These are phyloP conservation scores for Eucalyptus guilfoylei DNA, from an alignment of 345 rosid genomes.

Conservation along the genomic window DNA sequence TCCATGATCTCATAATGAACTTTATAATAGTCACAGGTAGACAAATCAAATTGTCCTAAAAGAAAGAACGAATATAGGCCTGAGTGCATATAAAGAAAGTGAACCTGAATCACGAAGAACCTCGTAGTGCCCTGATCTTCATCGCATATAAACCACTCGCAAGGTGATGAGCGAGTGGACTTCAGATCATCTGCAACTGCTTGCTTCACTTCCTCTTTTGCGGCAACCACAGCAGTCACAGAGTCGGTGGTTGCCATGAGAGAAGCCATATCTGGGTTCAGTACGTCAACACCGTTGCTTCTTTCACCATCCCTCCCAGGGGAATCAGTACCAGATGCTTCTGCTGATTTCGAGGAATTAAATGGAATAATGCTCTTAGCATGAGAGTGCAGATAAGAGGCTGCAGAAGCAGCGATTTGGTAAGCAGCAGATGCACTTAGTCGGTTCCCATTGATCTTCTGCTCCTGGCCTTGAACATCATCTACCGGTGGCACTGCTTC, in stretches of 20 bases:
- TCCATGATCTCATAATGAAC: background rate
- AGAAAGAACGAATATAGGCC: background rate
- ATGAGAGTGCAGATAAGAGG: slow-evolving; percentile 72
- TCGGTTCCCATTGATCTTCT: slow-evolving; percentile 13
- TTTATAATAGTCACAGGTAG: background rate
- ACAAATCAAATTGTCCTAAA: background rate
- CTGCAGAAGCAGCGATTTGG: slow-evolving; percentile 75
- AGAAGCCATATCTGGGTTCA: slow-evolving; percentile 46
- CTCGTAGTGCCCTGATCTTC: slow-evolving; percentile 65
- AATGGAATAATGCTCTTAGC: slow-evolving; percentile 58
- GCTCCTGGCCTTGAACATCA: slow-evolving; percentile 12
- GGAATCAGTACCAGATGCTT: background rate
- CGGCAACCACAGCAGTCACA: slow-evolving; percentile 94
- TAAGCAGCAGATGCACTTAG: slow-evolving; percentile 65
- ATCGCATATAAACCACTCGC: slow-evolving; percentile 93
- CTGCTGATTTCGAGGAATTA: slow-evolving; percentile 15
- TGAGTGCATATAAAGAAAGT: background rate
- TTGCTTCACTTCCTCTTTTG: slow-evolving; percentile 89
- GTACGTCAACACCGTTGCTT: slow-evolving; percentile 6
- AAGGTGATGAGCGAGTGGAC: slow-evolving; percentile 66
- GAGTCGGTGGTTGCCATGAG: slow-evolving; percentile 89
- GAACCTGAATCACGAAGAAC: slow-evolving; percentile 88
- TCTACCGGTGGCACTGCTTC: slow-evolving; percentile 8
- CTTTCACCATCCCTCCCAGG: background rate
- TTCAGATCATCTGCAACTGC: slow-evolving; percentile 91